These are phyloP conservation scores for Ustilago shanxiensis DNA, from an alignment of 1,284 basidiomycete genomes.

Conservation along the genomic window DNA sequence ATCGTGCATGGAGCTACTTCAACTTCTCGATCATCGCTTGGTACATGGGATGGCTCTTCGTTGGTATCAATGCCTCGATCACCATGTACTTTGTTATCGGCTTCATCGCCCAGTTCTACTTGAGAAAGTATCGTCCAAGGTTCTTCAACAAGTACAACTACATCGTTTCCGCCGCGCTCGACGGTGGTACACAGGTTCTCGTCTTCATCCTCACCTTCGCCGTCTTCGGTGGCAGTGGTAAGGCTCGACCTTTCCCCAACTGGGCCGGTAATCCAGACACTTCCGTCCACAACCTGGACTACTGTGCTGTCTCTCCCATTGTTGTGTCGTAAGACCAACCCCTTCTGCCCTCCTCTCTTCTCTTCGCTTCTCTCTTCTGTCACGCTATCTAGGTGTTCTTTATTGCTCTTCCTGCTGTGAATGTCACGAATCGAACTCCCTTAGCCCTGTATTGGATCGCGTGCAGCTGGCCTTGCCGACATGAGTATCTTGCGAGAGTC, in stretches of 20 bases:
- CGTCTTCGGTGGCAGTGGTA: conserved; percentile 77
- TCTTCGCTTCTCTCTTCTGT: too few relatives aligned
- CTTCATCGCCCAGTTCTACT: conserved; percentile 43
- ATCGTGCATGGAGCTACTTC: conserved; percentile 45
- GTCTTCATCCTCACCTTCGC: conserved; percentile 79
- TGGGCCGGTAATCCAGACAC: conserved; percentile 45
- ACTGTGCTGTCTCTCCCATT: conserved; percentile 25
- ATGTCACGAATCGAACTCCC: too few relatives aligned
- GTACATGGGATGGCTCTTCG: conserved; percentile 45
- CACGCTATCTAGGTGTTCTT: too few relatives aligned
- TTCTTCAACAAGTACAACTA: conserved; percentile 77
- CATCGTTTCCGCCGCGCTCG: conserved; percentile 77
- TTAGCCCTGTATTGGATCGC: too few relatives aligned
- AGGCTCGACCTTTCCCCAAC: conserved; percentile 37
- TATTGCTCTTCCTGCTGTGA: too few relatives aligned
- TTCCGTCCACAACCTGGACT: conserved; percentile 31
- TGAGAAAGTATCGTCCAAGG: conserved; percentile 39
- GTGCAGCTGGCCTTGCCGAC: too few relatives aligned
- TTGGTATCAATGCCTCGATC: conserved; percentile 43
- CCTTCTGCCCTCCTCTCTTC: too few relatives aligned
- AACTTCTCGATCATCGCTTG: conserved; percentile 49
- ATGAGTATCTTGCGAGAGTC: too few relatives aligned
- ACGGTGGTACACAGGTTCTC: conserved; percentile 74
- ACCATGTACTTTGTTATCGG: conserved; percentile 37
- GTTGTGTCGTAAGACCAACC: conserved; percentile 5